phyloP scores from a whole-genome alignment of 2,329 filamentous ascomycete genomes.

The Ophiostoma perfectum region DNA sequence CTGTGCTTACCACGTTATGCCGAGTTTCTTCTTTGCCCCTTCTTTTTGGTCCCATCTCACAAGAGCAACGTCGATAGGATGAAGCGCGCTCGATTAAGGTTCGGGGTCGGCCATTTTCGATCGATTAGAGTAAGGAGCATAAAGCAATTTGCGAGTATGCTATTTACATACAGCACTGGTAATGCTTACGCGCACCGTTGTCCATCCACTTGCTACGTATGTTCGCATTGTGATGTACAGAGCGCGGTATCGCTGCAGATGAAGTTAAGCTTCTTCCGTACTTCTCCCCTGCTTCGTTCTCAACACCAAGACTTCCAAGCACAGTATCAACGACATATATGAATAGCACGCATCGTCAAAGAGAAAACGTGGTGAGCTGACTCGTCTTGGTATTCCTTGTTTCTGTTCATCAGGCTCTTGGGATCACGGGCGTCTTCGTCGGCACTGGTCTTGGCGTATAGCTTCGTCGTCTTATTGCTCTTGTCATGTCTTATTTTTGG shows the following conservation, averaged over 20 bases:
- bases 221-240: too few relatives aligned
- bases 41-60: neutral
- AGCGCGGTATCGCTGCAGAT: too few relatives aligned
- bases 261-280: too few relatives aligned
- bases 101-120: neutral
- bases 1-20: neutral
- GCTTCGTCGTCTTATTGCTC: too few relatives aligned
- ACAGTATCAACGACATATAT: neutral
- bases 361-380: neutral
- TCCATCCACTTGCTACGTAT: neutral
- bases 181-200: neutral
- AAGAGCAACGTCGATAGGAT: neutral
- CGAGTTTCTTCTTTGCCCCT: neutral
- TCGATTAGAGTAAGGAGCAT: neutral
- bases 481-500: too few relatives aligned
- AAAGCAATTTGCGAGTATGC: slow-evolving; percentile 1
- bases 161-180: neutral
- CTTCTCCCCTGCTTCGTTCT: too few relatives aligned
- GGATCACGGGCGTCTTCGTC: too few relatives aligned
- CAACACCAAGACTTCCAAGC: too few relatives aligned
- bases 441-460: too few relatives aligned
- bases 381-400: too few relatives aligned
- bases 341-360: neutral
- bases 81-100: neutral
- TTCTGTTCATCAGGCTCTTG: too few relatives aligned